Evolutionary conservation across 495 filamentous ascomycete species (phyloP), one percentile per base, ranked within the genome.

Genomic region (Penicillium atrosanguineum): DNA sequence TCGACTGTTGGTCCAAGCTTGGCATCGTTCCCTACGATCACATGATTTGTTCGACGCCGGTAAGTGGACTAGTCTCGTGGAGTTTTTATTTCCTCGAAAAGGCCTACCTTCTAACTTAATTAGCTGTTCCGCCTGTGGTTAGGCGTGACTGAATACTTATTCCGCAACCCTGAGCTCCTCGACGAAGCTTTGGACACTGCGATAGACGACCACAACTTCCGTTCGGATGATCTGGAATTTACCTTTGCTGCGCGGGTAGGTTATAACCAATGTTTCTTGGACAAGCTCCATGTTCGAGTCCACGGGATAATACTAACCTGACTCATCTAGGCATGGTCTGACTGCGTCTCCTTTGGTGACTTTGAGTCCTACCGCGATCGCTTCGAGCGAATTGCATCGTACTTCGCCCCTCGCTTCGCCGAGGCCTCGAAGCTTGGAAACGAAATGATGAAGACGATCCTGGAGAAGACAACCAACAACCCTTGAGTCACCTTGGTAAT

Each of bases 11-110:
- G 94, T 92, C 85, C 69, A 88, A 88, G 53, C 78, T 96, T 14
- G 88, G 86, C 29, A 98, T 96, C 56, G 88, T 94, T 29, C 94
- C 94, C 1, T 98, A 97, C 69, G 92, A 97, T 69, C 94, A 98
- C 75, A 97, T 97, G 91, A 96, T 98, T 59, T 98, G 94, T 73
- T 95, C 90, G 12, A 98, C 94, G 14, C 94, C 94, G 47, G 86
- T 87, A 68, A 68, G 81, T 74, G 18, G 38, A 43, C 38, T 15
- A 47, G 43, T 12, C 23, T 23, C 23, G 23, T 7, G 26, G 14
- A 41, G 25, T 44, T 34, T 23, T 12, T 4, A 36, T n/a, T 3
- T 20, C 11, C 23, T 20, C 37, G 23, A 23, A 14, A 47, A 39
- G 21, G n/a, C 25, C 3, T 34, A 34, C 23, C 46, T 45, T 20